Conservation (phyloP, 208 protist genomes). For the Acanthamoeba sp. region DNA sequence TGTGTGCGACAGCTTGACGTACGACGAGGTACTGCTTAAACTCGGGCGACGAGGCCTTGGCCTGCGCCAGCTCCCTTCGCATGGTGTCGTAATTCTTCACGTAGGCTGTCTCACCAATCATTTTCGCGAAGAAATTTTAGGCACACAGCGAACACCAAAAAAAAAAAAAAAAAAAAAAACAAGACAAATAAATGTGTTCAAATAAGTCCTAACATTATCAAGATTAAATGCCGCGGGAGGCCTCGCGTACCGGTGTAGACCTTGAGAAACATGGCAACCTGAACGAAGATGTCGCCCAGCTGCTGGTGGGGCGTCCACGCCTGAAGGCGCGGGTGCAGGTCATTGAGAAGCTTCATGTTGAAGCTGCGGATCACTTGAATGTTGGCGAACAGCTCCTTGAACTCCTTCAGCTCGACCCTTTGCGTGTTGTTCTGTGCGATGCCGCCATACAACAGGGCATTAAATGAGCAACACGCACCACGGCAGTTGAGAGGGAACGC, state of each 20-base stretch:
- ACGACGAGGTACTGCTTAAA: conserved; percentile 40
- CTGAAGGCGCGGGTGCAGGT: not conserved
- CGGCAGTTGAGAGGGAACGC: no score
- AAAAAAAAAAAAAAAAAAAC: conserved; percentile 2
- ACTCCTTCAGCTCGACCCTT: conserved; percentile 37
- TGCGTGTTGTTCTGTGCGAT: not conserved
- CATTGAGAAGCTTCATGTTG: conserved; percentile 28
- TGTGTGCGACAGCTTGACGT: not conserved
- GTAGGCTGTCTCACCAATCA: not conserved
- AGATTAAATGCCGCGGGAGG: no score
- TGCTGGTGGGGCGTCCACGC: conserved; percentile 60
- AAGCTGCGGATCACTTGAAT: conserved; percentile 59
- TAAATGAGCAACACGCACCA: no score
- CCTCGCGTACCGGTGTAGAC: conserved; percentile 20
- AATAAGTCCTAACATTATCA: no score
- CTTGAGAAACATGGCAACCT: conserved; percentile 66
- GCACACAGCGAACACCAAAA: not conserved
- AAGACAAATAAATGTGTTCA: not conserved
- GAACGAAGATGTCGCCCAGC: conserved; percentile 67
- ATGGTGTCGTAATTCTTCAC: conserved; percentile 53
- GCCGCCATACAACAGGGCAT: no score
- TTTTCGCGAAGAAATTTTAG: not conserved
- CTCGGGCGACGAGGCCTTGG: not conserved
- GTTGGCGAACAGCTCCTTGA: conserved; percentile 64
- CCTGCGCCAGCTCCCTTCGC: conserved; percentile 27